Base-by-base conservation (phyloP, 495 filamentous ascomycete genomes). In the Amniculicola lignicola region DNA sequence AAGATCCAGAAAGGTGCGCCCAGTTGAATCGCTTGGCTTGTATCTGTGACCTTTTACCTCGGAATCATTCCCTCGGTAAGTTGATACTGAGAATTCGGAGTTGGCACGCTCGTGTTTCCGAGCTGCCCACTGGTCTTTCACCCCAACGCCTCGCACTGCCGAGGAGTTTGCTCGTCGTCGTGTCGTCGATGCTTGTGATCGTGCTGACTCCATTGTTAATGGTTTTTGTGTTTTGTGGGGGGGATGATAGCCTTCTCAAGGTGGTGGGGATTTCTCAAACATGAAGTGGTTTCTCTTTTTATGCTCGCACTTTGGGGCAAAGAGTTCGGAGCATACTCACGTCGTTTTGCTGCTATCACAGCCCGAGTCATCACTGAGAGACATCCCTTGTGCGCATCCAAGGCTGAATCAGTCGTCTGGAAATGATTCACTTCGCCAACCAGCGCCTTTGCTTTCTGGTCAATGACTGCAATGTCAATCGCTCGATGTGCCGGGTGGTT, bases 371-470 rank as follows among this genome's bases (percentile, higher is more conserved):
- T 87, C 22, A 87, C 73, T 11, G 84, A 85, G 23, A 97, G 78
- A 63, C 88, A 90, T 69, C 84, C 82, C 66, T 86, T 86, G 51
- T 89, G 83, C 42, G 78, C 87, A 61, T 88, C 86, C 7, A 88
- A 82, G 15, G 78, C 79, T 45, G 81, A 79, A 36, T 78, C 72
- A 23, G 89, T 87, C 10, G 85, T 88, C 60, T 87, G 85, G 59
- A 86, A 84, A 85, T 80, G 29, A 51, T 85, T 83, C 54, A 90
- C 76, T 48, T 79, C 80, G 11, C 78, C 78, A 29, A 84, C 69
- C 47, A 77, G 64, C 19, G 67, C 77, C 53, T 77, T 76, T 45
- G 81, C 72, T 29, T 57, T 63, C 51, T 77, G 66, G 58, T 87
- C 81, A 40, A 92, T 75, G 23, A 59, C 74, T 11, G 74, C 72